phyloP scores from a whole-genome alignment of 179 eudicot species.

The Beta macrorhiza region DNA sequence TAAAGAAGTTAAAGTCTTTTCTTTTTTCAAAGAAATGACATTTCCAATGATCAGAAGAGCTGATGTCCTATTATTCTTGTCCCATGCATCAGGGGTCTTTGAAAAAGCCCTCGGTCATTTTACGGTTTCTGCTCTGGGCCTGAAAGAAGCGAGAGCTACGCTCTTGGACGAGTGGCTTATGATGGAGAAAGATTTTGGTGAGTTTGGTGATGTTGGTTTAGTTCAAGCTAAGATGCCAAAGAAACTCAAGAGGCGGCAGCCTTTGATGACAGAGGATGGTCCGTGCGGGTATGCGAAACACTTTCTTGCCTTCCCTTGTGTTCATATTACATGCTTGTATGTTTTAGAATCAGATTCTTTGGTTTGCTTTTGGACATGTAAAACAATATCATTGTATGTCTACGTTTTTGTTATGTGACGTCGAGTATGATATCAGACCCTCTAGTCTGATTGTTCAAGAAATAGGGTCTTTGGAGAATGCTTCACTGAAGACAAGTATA shows the following conservation, averaged over 20 bases:
- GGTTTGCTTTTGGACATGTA: not conserved
- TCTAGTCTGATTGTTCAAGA: not conserved
- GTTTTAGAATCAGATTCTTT: not conserved
- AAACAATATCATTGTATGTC: not conserved
- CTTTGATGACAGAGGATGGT: constrained; percentile 71
- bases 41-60: not conserved
- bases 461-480: not conserved
- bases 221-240: constrained; percentile 73
- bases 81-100: constrained; percentile 58
- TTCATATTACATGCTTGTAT: not conserved
- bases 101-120: constrained; percentile 66
- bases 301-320: constrained; percentile 10
- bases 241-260: constrained; percentile 73
- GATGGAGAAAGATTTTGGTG: constrained; percentile 62
- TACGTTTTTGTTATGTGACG: not conserved
- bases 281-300: constrained; percentile 63
- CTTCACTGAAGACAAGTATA: not conserved
- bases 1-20: not conserved
- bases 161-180: constrained; percentile 77
- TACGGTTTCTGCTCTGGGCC: constrained; percentile 72
- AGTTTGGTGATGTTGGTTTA: constrained; percentile 59
- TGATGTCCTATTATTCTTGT: constrained; percentile 4
- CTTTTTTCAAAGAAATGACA: too few relatives aligned
- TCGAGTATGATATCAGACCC: not conserved
- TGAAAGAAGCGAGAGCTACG: constrained; percentile 92